Evolutionary conservation across 352 stramenopile genomes (phyloP).

Genomic region (Pythium dissimile): DNA sequence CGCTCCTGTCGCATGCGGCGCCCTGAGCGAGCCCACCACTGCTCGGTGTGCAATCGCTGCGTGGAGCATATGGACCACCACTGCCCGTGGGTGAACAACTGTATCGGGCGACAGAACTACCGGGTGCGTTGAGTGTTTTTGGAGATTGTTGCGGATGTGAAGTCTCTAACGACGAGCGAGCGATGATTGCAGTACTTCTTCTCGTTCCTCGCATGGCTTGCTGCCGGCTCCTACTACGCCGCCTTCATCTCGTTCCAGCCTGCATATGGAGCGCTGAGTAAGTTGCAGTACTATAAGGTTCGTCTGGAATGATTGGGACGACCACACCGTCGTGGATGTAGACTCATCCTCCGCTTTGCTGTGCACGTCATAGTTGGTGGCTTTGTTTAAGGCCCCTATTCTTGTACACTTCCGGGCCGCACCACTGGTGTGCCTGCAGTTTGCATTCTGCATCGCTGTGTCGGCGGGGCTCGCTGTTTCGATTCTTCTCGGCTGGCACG

Average conservation of each 20-base stretch:
- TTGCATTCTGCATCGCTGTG: conserved; percentile 62
- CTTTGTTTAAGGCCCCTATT: conserved; percentile 20
- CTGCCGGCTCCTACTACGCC: conserved; percentile 52
- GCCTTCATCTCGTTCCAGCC: conserved; percentile 50
- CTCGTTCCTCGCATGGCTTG: conserved; percentile 68
- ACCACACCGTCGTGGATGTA: neutral
- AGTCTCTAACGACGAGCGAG: no score
- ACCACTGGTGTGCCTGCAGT: conserved; percentile 47
- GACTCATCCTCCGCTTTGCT: neutral
- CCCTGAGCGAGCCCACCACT: conserved; percentile 49
- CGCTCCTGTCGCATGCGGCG: conserved; percentile 21
- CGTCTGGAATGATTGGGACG: neutral
- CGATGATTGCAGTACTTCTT: conserved; percentile 60
- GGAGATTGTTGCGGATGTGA: no score
- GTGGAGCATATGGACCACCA: conserved; percentile 98
- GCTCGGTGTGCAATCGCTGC: conserved; percentile 83
- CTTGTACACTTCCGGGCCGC: conserved; percentile 15
- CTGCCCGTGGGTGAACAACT: conserved; percentile 98
- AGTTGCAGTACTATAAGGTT: conserved; percentile 59
- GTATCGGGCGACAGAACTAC: conserved; percentile 96
- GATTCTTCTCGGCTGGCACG: conserved; percentile 64
- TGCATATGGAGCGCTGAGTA: conserved; percentile 50
- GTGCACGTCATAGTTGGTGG: conserved; percentile 19
- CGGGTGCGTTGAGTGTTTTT: conserved; percentile 22
- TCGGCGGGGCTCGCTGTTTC: conserved; percentile 58